These are phyloP conservation scores for Bromus sterilis DNA, from an alignment of 176 grass and related monocot genomes.

Conservation along the genomic window DNA sequence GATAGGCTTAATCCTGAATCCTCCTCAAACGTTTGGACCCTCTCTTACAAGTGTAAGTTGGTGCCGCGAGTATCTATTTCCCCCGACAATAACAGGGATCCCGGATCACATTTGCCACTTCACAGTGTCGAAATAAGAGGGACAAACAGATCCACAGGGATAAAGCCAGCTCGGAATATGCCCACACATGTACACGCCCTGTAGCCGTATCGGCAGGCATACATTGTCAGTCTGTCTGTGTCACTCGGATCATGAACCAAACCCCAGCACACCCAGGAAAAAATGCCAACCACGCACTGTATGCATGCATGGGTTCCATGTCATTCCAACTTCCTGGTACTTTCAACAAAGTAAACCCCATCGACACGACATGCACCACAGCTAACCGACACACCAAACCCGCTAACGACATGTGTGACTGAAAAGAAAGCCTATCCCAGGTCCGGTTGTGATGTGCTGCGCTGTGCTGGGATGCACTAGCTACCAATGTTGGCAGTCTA, in stretches of 20 bases:
- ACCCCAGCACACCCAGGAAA: background rate
- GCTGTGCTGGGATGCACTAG: background rate
- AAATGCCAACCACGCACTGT: too few relatives aligned
- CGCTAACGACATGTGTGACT: too few relatives aligned
- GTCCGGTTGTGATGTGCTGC: too few relatives aligned
- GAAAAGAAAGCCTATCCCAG: background rate
- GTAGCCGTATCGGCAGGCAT: background rate
- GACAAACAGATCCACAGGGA: background rate
- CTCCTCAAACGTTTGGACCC: too few relatives aligned
- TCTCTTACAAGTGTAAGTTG: too few relatives aligned
- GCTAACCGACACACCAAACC: background rate
- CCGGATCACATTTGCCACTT: background rate
- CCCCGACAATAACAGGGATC: background rate
- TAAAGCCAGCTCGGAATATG: background rate
- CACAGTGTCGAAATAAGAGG: background rate
- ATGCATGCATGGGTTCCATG: constrained; percentile 24
- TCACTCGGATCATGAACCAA: background rate
- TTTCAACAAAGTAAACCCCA: background rate
- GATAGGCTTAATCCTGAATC: too few relatives aligned
- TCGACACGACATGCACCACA: background rate
- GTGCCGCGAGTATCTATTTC: background rate
- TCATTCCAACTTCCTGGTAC: constrained; percentile 9
- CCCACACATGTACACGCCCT: background rate
- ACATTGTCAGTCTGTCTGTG: background rate
- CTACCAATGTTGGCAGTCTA: background rate